Evolutionary conservation across 2,329 filamentous ascomycete genomes (phyloP), one percentile per base, ranked within the genome.

Genomic region (Verticillium longisporum): DNA sequence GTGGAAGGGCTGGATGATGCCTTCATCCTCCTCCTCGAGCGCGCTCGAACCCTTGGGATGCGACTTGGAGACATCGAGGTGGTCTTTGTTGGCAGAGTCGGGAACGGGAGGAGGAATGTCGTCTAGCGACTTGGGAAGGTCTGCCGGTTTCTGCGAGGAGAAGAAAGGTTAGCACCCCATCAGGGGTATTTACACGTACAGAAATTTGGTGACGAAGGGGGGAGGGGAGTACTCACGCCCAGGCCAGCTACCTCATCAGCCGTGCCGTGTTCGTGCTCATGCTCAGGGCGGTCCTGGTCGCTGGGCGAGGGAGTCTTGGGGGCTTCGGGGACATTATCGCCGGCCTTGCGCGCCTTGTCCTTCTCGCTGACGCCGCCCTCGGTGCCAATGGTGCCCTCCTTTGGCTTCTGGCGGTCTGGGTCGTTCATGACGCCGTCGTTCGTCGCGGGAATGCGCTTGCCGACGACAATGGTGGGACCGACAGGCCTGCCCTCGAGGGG

Each of bases 401-500:
- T 93, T 4, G 93, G 91, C 50, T 85, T 83, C 41, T 83, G 77
- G 66, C 92, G 82, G 71, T 90, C 84, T 65, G 89, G 90, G 73
- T 97, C 93, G 70, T 96, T 90, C 94, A 97, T 97, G 62, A 97
- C 92, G 50, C 93, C 92, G 71, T 96, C 86, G 67, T 88, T 87
- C 63, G 78, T 79, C 65, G 86, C 79, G 33, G 85, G 85, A 26
- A 88, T 85, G 31, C 38, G 32, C 69, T 82, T 82, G 66, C 85
- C 85, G 59, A 87, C 82, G 55, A 85, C 73, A 10, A 83, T 72
- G 32, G 80, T 83, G 56, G 79, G 77, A 62, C 86, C 82, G 38
- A 72, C 68, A 1, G 80, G 78, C n/a, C 79, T 76, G 61, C 81
- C 80, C 67, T 82, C 80, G 31, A 83, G 71, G 6, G 74, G 67